Base-by-base conservation (phyloP, 257 asterid species). In the Galeopsis tetrahit region DNA sequence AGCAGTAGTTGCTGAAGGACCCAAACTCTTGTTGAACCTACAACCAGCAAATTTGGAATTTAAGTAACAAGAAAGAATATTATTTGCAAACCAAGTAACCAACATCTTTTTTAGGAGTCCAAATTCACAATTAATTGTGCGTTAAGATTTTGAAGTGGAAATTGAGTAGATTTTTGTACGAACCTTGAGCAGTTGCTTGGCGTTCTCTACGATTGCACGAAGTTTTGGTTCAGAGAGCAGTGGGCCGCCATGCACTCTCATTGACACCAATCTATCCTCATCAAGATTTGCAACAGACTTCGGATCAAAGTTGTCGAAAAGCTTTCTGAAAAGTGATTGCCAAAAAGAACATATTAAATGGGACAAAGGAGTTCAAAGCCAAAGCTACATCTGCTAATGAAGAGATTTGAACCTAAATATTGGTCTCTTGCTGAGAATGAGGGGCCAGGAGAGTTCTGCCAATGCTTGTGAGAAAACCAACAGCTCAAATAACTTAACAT, bases 11-110 rank as follows among this genome's bases (percentile, higher is more conserved):
- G 80, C 85, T 83, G 59, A 92, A 92, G 44, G 95, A 87, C 46
- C 93, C 96, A 48, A 90, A 90, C 48, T 92, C 97, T 68, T 76
- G 84, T 81, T 83, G 91, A 68, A 88, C 83, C 98, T 89, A 74
- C 68, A 67, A 59, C 59, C 28, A 21, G 28, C 28, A 21, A 69
- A 70, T n/a, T 15, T 57, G 56, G 10, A 21, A 51, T 10, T 21
- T 10, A 51, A 33, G 65, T 0, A 8, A 9, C 32, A 58, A 11
- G 4, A 66, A 42, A 40, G 4, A 66, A 42, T 32, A 39, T 4
- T 14, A 7, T 38, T 17, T 35, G 48, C 69, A 64, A 21, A 21
- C 28, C 28, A 21, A 21, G 28, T 21, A 21, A 38, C 42, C 42
- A 3, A 38, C 42, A 3, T 38, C 7, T 38, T 38, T 38, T 3